Base-by-base conservation (phyloP, 2,329 filamentous ascomycete species). In the Colletotrichum abscissum region DNA sequence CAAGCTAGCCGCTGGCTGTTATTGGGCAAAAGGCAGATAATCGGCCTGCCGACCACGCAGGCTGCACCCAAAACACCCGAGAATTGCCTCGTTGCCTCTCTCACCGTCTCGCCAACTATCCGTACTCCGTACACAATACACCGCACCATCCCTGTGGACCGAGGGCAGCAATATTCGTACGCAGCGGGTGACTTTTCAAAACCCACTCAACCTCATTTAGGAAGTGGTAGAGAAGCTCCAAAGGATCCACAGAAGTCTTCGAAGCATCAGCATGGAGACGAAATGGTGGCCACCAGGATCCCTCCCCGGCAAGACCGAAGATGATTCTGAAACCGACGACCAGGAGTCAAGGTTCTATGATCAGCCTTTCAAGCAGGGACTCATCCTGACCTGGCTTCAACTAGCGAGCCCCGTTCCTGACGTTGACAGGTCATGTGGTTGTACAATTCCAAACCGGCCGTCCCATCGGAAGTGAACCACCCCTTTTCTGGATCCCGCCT, bases 391-490 rank as follows among this genome's bases (percentile, higher is more conserved):
- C 26, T 52, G 14, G 62, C 62, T 65, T 57, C 54, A 63, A 28
- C 63, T 67, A 70, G 63, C 66, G 58, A 63, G 71, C 49, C 71
- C 63, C 63, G 73, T 75, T 71, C 67, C 73, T 75, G 71, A 60
- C 58, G 57, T 65, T 75, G 73, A 75, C 73, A 75, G 73, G 59
- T 74, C 70, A 67, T 71, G 73, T 74, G 68, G 72, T 63, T 63
- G 64, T 55, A 49, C 71, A 60, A 67, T 74, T 66, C 49, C 71
- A 73, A 72, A 67, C 67, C 58, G 38, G 67, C 63, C 72, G 63
- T 66, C 72, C 74, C 74, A 75, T 75, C 67, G 72, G 67, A 74
- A 72, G 57, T 46, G 42, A 65, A 63, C 74, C 72, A 63, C 56
- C 63, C 74, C 67, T 74, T 67, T 67, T 72, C 57, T 70, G 58